Evolutionary conservation across 768 basidiomycete genomes (phyloP).

Genomic region (Artomyces pyxidatus): DNA sequence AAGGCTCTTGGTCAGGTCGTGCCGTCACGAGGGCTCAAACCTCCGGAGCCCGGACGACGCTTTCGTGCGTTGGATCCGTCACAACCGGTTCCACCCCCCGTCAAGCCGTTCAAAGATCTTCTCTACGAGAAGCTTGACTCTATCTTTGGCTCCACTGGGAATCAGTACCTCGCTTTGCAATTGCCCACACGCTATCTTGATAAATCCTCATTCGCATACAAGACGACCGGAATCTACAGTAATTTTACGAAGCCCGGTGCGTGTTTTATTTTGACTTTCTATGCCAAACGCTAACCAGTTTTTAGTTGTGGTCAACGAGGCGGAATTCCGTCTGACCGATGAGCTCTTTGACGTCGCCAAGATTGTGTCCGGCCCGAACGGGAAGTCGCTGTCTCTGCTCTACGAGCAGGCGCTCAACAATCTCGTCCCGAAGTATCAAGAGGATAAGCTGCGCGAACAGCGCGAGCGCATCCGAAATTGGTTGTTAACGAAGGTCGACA

Average conservation of each 20-base stretch:
- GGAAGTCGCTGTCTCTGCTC: slow-evolving; percentile 21
- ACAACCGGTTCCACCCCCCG: background rate
- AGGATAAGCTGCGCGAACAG: slow-evolving; percentile 14
- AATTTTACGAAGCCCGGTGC: slow-evolving; percentile 21
- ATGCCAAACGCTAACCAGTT: background rate
- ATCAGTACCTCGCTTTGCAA: slow-evolving; percentile 22
- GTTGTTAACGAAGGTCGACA: slow-evolving; percentile 20
- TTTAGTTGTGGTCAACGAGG: slow-evolving; percentile 20
- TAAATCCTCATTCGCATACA: slow-evolving; percentile 21
- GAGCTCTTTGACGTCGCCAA: slow-evolving; percentile 20
- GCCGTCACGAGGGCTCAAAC: too few species aligned
- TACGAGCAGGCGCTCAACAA: slow-evolving; percentile 24
- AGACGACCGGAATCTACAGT: slow-evolving; percentile 23
- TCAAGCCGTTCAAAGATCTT: background rate
- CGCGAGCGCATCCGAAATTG: slow-evolving; percentile 22
- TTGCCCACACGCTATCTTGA: slow-evolving; percentile 23
- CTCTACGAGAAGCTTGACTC: background rate
- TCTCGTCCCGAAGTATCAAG: slow-evolving; percentile 18
- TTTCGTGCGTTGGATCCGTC: background rate
- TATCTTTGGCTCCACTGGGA: slow-evolving; percentile 19
- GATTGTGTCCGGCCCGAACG: slow-evolving; percentile 21
- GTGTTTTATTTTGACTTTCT: background rate
- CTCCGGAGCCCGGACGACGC: background rate
- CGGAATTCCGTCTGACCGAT: slow-evolving; percentile 23
- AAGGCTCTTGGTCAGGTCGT: background rate